Percentiles rank a stretch among this genome's conserved stretches.
Conservation (phyloP, 805 yeast genomes). For the Candida sonorensis region DNA sequence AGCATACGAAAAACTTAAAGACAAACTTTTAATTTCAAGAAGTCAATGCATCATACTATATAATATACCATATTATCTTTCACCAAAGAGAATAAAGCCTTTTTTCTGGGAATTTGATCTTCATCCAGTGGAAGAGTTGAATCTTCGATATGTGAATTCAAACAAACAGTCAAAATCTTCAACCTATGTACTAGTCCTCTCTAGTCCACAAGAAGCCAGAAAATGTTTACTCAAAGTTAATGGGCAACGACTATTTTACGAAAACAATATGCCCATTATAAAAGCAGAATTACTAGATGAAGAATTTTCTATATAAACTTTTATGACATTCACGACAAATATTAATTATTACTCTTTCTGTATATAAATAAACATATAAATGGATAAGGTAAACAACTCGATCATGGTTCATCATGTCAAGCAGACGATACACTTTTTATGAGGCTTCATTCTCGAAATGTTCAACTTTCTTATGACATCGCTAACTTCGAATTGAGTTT, state of each 20-base stretch:
- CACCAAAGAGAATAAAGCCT: conserved; percentile 27
- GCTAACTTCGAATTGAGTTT: no score
- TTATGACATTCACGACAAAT: no score
- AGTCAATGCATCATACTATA: conserved; percentile 32
- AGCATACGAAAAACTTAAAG: not conserved
- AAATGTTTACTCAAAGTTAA: conserved; percentile 48
- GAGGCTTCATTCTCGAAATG: no score
- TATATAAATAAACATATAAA: not conserved
- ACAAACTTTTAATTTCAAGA: conserved; percentile 15
- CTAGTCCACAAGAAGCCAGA: conserved; percentile 36
- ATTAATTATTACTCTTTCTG: not conserved
- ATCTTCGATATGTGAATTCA: conserved; percentile 8
- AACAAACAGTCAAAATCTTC: conserved; percentile 8
- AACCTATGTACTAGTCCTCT: conserved; percentile 38
- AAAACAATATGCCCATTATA: conserved; percentile 21
- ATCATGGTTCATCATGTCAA: no score
- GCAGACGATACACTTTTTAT: no score
- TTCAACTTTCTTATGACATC: no score
- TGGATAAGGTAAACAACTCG: no score
- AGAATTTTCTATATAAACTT: not conserved
- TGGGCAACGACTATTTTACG: conserved; percentile 32
- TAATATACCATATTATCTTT: conserved; percentile 41
- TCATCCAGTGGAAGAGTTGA: conserved; percentile 19
- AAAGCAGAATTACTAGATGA: conserved; percentile 28
- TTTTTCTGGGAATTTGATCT: conserved; percentile 46